These are phyloP conservation scores for Neurospora sp. DNA, from an alignment of 495 filamentous ascomycete species.

Conservation along the genomic window DNA sequence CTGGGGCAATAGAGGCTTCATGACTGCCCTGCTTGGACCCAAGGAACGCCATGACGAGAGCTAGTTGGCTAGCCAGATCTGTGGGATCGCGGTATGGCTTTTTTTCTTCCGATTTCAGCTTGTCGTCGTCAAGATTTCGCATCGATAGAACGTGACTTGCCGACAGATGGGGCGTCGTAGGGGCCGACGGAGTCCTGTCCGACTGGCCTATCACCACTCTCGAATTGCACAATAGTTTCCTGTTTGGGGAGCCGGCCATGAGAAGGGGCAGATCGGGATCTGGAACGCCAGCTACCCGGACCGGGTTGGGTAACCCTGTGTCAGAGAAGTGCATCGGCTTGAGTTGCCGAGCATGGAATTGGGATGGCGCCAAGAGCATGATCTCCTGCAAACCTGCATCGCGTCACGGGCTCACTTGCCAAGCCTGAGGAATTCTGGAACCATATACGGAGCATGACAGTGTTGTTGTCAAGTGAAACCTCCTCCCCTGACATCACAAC, in stretches of 20 bases:
- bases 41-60: not conserved
- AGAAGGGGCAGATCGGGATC: constrained; percentile 1
- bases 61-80: not conserved
- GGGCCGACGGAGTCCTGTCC: not conserved
- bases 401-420: not conserved
- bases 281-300: constrained; percentile 15
- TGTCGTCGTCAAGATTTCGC: not conserved
- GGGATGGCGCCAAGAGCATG: not conserved
- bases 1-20: not conserved
- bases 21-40: not conserved
- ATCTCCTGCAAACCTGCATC: not conserved
- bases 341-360: constrained; percentile 16
- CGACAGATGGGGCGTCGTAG: not conserved
- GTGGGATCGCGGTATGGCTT: not conserved
- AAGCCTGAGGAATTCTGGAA: not conserved
- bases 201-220: not conserved
- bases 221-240: not conserved
- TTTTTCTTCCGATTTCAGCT: not conserved
- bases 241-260: not conserved
- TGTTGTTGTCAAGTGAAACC: not conserved
- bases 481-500: not conserved
- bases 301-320: constrained; percentile 21
- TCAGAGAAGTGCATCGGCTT: constrained; percentile 29
- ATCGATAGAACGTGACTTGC: not conserved
- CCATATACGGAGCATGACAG: not conserved